Base-by-base conservation (phyloP, 768 basidiomycete species). In the Suillus discolor region DNA sequence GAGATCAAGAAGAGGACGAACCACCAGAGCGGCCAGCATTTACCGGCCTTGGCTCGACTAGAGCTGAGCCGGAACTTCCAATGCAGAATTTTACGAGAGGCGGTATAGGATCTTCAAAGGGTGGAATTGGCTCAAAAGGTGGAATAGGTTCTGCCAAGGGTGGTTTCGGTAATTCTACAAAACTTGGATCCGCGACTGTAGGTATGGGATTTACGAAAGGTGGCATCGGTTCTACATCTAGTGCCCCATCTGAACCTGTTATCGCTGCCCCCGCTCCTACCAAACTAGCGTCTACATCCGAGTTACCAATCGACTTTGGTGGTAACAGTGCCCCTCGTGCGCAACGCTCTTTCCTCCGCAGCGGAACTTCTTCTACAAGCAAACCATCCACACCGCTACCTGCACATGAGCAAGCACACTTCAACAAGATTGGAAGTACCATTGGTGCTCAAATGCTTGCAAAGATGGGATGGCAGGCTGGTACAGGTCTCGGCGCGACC, bases 381-480 rank as follows among this genome's bases (percentile, higher is more conserved):
- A 71, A 70, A 59, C 79, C 84, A 20, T 79, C 81, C 3, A 80
- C 82, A 4, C 80, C 82, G 5, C 84, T 97, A 23, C 85, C 85
- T 23, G 78, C 86, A 1, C 71, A 82, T 20, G 96, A 99, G 71
- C 80, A 83, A 65, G 81, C 83, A n/a, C 96, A 98, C 74, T 97
- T 99, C 76, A 59, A 79, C 68, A 93, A 91, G 70, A 82, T 99
- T 15, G 82, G 85, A 49, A 84, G 87, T 18, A 83, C 91, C 0
- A 89, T 94, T 67, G 97, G 96, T 70, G 92, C 96, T 23, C 89
- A 90, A 64, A 88, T 99, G 87, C 86, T 99, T 28, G 86, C 87
- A 38, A 99, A 96, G 81, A 96, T 96, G 91, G 97, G 97, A 9
- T 99, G 97, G 97, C 82, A 89, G 73, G 80, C 89, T 0, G 97